Evolutionary conservation across 140 eudicot species (phyloP).

Genomic region (Anethum foeniculum): DNA sequence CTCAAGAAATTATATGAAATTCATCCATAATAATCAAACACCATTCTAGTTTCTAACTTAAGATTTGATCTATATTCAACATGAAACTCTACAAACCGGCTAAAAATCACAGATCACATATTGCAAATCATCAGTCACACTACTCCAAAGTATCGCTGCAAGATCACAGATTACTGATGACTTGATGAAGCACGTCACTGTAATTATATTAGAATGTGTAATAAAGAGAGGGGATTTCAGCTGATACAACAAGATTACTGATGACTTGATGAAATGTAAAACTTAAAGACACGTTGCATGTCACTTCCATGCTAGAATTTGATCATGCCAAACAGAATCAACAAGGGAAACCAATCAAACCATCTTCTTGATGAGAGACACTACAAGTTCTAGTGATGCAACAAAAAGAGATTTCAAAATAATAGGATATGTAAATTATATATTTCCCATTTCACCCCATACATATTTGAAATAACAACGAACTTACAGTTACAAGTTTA

Average conservation of each 20-base stretch:
- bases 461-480: conserved; percentile 25
- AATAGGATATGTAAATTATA: conserved; percentile 16
- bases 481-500: conserved; percentile 30
- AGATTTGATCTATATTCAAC: not conserved
- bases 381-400: not conserved
- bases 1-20: not conserved
- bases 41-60: not conserved
- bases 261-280: not conserved
- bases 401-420: not conserved
- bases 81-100: not conserved
- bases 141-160: not conserved
- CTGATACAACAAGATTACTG: not conserved
- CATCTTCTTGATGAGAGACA: not conserved
- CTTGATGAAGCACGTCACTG: not conserved
- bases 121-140: not conserved
- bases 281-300: not conserved
- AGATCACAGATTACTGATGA: not conserved
- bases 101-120: not conserved
- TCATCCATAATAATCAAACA: not conserved
- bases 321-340: not conserved
- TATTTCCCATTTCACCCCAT: conserved; percentile 45
- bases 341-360: not conserved
- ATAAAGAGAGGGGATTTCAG: not conserved
- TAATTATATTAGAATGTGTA: not conserved
- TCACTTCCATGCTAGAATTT: not conserved